A percentile compares a stretch with the other conserved stretches of the same genome.
These are phyloP conservation scores for Solanum ossicruentum DNA, from an alignment of 257 asterid species.

Conservation along the genomic window DNA sequence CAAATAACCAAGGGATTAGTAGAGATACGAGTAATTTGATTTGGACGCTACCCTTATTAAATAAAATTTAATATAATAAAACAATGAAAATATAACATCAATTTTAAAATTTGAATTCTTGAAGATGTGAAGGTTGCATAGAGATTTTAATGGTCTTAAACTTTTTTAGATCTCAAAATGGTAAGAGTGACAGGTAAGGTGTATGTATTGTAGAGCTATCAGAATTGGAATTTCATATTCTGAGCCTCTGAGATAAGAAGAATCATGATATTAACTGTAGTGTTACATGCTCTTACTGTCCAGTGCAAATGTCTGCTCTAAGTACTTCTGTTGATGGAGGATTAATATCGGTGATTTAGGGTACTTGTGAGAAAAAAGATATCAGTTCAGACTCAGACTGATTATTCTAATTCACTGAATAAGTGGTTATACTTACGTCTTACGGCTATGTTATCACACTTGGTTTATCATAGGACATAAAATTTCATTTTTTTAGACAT, in stretches of 20 bases:
- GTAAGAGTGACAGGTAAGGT: neutral
- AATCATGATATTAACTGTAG: neutral
- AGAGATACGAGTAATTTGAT: neutral
- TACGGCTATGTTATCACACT: neutral
- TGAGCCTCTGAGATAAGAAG: neutral
- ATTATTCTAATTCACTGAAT: neutral
- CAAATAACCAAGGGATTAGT: neutral
- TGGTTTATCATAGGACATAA: neutral
- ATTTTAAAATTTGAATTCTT: neutral
- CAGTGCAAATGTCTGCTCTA: neutral
- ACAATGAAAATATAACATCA: neutral
- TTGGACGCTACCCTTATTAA: neutral
- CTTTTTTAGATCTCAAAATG: neutral
- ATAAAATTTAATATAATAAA: neutral
- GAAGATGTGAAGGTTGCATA: neutral
- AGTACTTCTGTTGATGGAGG: neutral
- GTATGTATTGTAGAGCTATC: neutral
- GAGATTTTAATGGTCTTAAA: neutral
- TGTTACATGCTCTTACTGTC: neutral
- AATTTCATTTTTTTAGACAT: no score
- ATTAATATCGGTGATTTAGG: neutral
- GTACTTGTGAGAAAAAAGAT: neutral
- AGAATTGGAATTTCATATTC: neutral
- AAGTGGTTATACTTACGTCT: neutral
- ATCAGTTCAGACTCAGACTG: neutral